phyloP scores from a whole-genome alignment of 305 asterid genomes.

The Stenogyne calaminthoides region DNA sequence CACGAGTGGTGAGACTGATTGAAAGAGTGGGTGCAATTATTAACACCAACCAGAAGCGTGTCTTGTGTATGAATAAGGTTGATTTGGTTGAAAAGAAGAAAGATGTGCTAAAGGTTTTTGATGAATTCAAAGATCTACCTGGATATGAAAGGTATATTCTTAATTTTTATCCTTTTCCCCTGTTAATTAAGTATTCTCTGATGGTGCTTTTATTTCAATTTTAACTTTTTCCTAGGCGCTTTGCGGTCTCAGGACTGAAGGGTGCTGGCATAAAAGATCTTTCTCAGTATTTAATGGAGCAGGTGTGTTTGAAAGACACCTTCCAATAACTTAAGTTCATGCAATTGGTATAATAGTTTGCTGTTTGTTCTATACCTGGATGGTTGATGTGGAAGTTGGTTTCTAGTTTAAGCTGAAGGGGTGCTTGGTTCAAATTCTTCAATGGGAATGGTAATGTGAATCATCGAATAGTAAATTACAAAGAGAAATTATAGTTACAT shows the following conservation, averaged over 20 bases:
- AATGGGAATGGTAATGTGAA: too few relatives aligned
- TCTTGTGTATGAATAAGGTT: constrained; percentile 89
- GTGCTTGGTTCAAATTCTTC: too few relatives aligned
- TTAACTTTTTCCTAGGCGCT: constrained; percentile 52
- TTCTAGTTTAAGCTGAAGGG: background rate
- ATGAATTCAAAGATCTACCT: constrained; percentile 78
- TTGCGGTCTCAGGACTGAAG: constrained; percentile 89
- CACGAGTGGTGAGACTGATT: constrained; percentile 91
- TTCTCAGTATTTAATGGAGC: constrained; percentile 65
- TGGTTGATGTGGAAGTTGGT: background rate
- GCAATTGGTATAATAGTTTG: constrained; percentile 5
- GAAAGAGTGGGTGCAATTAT: constrained; percentile 82
- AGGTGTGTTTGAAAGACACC: constrained; percentile 43
- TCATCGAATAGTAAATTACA: too few relatives aligned
- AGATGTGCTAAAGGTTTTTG: constrained; percentile 67
- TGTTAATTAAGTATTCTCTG: constrained; percentile 7
- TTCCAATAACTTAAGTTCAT: constrained; percentile 10
- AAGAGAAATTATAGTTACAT: too few relatives aligned
- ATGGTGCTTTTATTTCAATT: constrained; percentile 38
- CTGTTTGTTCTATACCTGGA: constrained; percentile 2
- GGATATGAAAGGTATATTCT: constrained; percentile 79
- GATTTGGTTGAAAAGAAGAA: constrained; percentile 83
- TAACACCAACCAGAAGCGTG: constrained; percentile 70
- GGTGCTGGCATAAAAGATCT: constrained; percentile 90
- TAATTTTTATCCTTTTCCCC: constrained; percentile 20